Base-by-base conservation (phyloP, 805 yeast genomes). In the Danielia reshetovae region DNA sequence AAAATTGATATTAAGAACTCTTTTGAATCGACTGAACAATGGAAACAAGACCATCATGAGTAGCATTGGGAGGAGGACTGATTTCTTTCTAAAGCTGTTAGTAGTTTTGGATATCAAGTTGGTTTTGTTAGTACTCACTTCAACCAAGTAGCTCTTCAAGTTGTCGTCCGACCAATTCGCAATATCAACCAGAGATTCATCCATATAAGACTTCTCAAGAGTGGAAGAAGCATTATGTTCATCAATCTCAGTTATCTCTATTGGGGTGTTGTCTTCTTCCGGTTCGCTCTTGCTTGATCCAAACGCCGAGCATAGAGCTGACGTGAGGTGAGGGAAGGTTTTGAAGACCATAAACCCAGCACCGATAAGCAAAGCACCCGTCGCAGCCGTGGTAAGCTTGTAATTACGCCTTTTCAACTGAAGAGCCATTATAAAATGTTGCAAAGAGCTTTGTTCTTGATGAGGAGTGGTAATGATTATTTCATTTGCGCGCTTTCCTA, bases 291-390 rank as follows among this genome's bases (percentile, higher is more conserved):
- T 24, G 9, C 22, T 19, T 8, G 26, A 6, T 8, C 8, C 16
- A 12, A 8, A 29, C 6, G 27, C 29, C 21, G 22, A 17, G 14
- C 6, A n/a, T 7, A n/a, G 42, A 52, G 14, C 51, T n/a, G 55
- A 41, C 35, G 54, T 55, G 27, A 73, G 52, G 42, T 74, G 78
- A n/a, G 79, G 79, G 39, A 63, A 74, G 4, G 77, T 74, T 34
- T 62, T 62, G 38, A 74, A 53, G 7, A 72, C 39, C 5, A 74
- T 29, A 18, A 63, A 52, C 0, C 70, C 57, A 3, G 70, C 68
- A 16, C 75, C 75, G 9, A 72, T 34, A 4, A 68, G 44, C 9
- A 63, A 65, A 0, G 68, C 68, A 7, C 75, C 65, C 2, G 74
- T 57, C 4, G 62, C 51, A 0, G 64, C 59, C 2, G 42, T 27